Evolutionary conservation across 2,329 filamentous ascomycete genomes (phyloP).

Genomic region (Trichoderma sp.): DNA sequence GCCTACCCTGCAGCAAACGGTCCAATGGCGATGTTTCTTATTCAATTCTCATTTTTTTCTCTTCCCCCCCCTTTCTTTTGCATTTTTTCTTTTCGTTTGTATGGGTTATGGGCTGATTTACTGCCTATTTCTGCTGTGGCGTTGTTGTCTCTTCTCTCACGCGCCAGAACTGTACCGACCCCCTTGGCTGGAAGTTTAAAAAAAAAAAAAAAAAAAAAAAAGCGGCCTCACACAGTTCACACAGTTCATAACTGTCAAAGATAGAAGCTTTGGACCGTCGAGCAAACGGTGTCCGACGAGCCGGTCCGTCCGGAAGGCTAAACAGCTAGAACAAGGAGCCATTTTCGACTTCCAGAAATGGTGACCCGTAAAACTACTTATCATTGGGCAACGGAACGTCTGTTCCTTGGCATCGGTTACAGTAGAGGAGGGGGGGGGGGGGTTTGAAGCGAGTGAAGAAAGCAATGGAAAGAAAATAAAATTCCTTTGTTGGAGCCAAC

Average conservation of each 20-base stretch:
- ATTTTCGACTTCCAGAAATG: background rate
- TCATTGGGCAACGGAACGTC: background rate
- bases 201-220: too few relatives aligned
- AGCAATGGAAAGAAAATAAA: background rate
- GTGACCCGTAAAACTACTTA: background rate
- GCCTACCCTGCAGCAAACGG: background rate
- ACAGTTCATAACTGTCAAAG: background rate
- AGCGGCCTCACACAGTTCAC: background rate
- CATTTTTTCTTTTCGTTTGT: background rate
- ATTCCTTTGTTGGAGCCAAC: background rate
- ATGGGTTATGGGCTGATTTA: background rate
- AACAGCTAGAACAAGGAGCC: background rate
- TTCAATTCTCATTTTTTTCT: too few relatives aligned
- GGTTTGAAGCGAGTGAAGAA: background rate
- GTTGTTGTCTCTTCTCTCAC: background rate
- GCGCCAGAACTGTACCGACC: background rate
- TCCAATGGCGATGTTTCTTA: background rate
- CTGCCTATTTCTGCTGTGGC: background rate
- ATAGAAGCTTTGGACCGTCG: background rate
- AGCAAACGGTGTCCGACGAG: conserved; percentile 5
- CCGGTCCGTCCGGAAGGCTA: conserved; percentile 14
- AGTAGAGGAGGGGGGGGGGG: too few relatives aligned
- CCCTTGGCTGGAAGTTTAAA: background rate
- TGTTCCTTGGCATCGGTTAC: background rate
- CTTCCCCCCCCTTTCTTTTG: too few relatives aligned